phyloP scores from a whole-genome alignment of 345 rosid species.

The Leavenworthia alabamica region DNA sequence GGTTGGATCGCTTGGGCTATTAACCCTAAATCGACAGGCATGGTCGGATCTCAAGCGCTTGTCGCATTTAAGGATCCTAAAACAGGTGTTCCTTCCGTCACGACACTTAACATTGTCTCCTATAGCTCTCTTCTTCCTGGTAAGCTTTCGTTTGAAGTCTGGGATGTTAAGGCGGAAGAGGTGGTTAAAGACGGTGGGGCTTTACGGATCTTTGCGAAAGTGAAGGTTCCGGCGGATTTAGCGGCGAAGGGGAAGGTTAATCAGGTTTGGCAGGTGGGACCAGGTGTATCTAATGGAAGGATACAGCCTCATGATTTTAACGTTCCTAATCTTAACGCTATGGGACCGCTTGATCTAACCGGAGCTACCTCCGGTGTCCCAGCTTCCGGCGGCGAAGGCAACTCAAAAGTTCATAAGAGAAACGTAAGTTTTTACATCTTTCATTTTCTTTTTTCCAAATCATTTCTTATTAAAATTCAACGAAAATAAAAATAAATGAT shows the following conservation, averaged over 20 bases:
- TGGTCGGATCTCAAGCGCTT: constrained; percentile 64
- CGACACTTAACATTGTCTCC: constrained; percentile 36
- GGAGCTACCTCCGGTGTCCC: constrained; percentile 9
- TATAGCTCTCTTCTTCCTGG: constrained; percentile 28
- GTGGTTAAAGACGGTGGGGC: constrained; percentile 26
- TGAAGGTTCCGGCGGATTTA: constrained; percentile 56
- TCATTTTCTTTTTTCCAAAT: too few relatives aligned
- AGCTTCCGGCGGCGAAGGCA: constrained; percentile 26
- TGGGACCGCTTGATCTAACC: constrained; percentile 37
- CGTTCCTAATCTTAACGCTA: constrained; percentile 28
- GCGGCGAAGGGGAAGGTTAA: constrained; percentile 42
- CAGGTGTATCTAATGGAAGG: constrained; percentile 29
- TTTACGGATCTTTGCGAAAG: constrained; percentile 50
- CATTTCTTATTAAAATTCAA: neutral
- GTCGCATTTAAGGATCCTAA: constrained; percentile 40
- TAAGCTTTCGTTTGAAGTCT: constrained; percentile 55
- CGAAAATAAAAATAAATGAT: too few relatives aligned
- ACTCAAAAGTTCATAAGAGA: constrained; percentile 38
- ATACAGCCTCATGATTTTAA: constrained; percentile 30
- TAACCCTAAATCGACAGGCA: constrained; percentile 60
- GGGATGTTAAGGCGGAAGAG: constrained; percentile 57
- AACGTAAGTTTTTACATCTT: too few relatives aligned
- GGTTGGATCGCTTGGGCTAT: constrained; percentile 84
- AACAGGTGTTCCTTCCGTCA: constrained; percentile 38
- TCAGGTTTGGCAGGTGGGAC: constrained; percentile 89